A percentile compares a stretch with the other conserved stretches of the same genome.
phyloP scores from a whole-genome alignment of 352 stramenopile species.

The Thraustochytrium sp. region DNA sequence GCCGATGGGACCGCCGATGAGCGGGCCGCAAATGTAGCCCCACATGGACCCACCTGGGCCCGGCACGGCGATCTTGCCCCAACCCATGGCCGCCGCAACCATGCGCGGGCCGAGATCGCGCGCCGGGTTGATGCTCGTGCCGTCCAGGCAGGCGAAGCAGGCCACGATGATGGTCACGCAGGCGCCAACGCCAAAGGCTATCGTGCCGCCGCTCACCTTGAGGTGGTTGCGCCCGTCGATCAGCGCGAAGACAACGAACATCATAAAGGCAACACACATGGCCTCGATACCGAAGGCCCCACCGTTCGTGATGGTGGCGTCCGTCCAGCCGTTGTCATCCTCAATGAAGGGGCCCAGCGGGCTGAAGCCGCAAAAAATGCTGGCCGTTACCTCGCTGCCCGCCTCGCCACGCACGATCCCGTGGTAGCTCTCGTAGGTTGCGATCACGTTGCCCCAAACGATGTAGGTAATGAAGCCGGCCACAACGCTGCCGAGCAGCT shows the following conservation, averaged over 20 bases:
- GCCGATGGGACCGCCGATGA: conserved; percentile 58
- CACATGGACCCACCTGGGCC: conserved; percentile 59
- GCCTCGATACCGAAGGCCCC: conserved; percentile 60
- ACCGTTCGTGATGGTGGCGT: conserved; percentile 53
- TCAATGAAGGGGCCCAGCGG: conserved; percentile 55
- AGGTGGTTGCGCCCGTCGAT: conserved; percentile 53
- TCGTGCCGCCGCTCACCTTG: conserved; percentile 33
- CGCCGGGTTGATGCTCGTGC: conserved; percentile 66
- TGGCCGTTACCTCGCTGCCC: conserved; percentile 60
- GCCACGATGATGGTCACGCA: conserved; percentile 57
- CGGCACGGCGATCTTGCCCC: conserved; percentile 54
- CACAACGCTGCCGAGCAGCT: conserved; percentile 59
- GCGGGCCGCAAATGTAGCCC: conserved; percentile 63
- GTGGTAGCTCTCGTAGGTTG: conserved; percentile 56
- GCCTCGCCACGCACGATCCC: conserved; percentile 51
- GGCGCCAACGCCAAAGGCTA: conserved; percentile 59
- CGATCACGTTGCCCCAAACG: conserved; percentile 58
- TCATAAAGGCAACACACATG: conserved; percentile 60
- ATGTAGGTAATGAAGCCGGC: conserved; percentile 56
- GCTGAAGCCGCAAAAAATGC: conserved; percentile 65
- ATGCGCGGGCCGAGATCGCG: conserved; percentile 67
- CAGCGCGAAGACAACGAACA: conserved; percentile 61
- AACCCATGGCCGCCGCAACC: conserved; percentile 60
- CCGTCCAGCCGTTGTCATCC: conserved; percentile 42
- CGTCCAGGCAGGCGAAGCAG: conserved; percentile 61